phyloP scores from a whole-genome alignment of 169 alveolate species.

The Sarcocystis neurona region DNA sequence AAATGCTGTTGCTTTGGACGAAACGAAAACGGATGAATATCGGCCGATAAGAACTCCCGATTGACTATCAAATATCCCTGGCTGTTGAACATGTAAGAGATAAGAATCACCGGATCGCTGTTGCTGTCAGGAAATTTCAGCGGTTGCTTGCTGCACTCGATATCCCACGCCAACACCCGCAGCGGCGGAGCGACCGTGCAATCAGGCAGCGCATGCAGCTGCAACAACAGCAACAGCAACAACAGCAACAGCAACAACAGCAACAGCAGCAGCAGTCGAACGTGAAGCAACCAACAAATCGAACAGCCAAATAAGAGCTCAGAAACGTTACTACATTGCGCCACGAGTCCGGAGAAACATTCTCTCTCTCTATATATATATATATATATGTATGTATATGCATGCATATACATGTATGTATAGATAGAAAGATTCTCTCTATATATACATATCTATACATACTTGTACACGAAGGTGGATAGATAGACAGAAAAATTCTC shows the following conservation, averaged over 20 bases:
- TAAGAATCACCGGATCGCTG: conserved; percentile 78
- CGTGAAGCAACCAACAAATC: background rate
- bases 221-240: background rate
- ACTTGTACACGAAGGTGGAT: too few species aligned
- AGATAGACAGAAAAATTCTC: too few species aligned
- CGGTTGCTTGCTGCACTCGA: conserved; percentile 96
- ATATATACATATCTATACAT: conserved; percentile 1
- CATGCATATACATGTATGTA: too few species aligned
- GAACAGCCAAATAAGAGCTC: too few species aligned
- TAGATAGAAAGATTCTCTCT: too few species aligned
- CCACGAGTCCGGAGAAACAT: too few species aligned
- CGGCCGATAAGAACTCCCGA: conserved; percentile 90
- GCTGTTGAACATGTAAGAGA: conserved; percentile 84
- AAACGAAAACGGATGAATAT: conserved; percentile 94
- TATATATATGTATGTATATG: too few species aligned
- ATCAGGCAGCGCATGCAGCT: conserved; percentile 65
- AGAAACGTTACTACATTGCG: too few species aligned
- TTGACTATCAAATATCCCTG: conserved; percentile 96
- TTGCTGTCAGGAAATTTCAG: conserved; percentile 97
- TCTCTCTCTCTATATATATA: conserved; percentile 10
- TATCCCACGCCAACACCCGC: conserved; percentile 97
- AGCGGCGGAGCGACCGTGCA: conserved; percentile 84
- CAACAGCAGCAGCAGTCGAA: too few species aligned
- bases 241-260: background rate
- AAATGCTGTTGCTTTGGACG: conserved; percentile 95